Percentiles rank a stretch among this genome's conserved stretches.
Conservation (phyloP, 345 rosid genomes). For the Hevea brasiliensis region DNA sequence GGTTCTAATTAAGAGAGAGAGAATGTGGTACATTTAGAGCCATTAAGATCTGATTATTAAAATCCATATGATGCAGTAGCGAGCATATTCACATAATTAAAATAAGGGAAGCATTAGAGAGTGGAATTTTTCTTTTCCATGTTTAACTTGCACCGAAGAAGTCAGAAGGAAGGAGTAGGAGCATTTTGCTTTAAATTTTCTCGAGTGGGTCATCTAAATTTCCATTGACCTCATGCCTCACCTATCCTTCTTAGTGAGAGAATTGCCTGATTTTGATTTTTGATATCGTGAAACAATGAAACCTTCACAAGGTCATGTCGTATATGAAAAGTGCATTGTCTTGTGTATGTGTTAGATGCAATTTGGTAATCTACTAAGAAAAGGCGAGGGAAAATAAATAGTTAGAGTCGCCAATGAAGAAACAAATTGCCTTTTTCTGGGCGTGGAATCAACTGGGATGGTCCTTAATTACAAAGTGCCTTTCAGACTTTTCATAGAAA, state of each 20-base stretch:
- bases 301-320: conserved; percentile 24
- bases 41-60: conserved; percentile 12
- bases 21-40: conserved; percentile 16
- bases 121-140: no score
- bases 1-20: neutral
- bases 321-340: conserved; percentile 30
- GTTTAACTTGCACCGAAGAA: conserved; percentile 39
- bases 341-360: conserved; percentile 24
- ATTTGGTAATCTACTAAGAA: conserved; percentile 1
- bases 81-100: conserved; percentile 34
- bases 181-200: conserved; percentile 23
- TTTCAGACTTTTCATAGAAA: conserved; percentile 13
- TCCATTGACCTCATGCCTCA: conserved; percentile 42
- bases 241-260: conserved; percentile 25
- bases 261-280: neutral
- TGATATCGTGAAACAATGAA: conserved; percentile 24
- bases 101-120: conserved; percentile 25
- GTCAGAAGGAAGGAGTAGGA: conserved; percentile 26
- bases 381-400: neutral
- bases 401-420: conserved; percentile 15
- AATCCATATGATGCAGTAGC: conserved; percentile 7
- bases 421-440: conserved; percentile 6
- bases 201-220: conserved; percentile 33
- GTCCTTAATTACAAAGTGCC: conserved; percentile 18
- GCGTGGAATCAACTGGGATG: conserved; percentile 18